Evolutionary conservation across 441 rosid genomes (phyloP).

Genomic region (Kokia cookei): DNA sequence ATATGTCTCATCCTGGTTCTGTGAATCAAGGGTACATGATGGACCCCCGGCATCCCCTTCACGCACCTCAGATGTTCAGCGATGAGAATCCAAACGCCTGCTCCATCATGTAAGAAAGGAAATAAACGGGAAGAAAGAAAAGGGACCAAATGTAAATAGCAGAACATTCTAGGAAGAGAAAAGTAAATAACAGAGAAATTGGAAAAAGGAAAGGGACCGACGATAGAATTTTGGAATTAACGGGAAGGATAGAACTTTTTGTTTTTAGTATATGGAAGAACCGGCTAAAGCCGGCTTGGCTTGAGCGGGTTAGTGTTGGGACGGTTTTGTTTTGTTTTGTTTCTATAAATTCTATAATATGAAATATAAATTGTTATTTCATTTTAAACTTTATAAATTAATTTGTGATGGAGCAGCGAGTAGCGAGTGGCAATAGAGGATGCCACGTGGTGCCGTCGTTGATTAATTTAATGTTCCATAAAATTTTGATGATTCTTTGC

Average conservation of each 20-base stretch:
- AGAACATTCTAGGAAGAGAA: conserved; percentile 11
- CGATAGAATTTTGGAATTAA: neutral
- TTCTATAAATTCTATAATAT: neutral
- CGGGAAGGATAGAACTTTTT: neutral
- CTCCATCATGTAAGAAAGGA: conserved; percentile 35
- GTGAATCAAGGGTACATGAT: conserved; percentile 18
- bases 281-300: conserved; percentile 16
- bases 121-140: neutral
- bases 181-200: conserved; percentile 8
- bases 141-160: conserved; percentile 20
- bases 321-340: conserved; percentile 6
- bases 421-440: neutral
- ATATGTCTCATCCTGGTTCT: neutral
- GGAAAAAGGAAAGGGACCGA: neutral
- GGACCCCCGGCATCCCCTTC: conserved; percentile 14
- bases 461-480: neutral
- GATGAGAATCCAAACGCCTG: conserved; percentile 61
- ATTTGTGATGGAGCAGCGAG: neutral
- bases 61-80: conserved; percentile 51
- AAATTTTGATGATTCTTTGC: neutral
- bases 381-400: neutral
- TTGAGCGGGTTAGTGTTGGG: conserved; percentile 18
- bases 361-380: conserved; percentile 3
- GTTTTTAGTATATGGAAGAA: neutral
- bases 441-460: neutral